Evolutionary conservation across 2,329 filamentous ascomycete genomes (phyloP).

Genomic region (Chalaropsis thielavioides): DNA sequence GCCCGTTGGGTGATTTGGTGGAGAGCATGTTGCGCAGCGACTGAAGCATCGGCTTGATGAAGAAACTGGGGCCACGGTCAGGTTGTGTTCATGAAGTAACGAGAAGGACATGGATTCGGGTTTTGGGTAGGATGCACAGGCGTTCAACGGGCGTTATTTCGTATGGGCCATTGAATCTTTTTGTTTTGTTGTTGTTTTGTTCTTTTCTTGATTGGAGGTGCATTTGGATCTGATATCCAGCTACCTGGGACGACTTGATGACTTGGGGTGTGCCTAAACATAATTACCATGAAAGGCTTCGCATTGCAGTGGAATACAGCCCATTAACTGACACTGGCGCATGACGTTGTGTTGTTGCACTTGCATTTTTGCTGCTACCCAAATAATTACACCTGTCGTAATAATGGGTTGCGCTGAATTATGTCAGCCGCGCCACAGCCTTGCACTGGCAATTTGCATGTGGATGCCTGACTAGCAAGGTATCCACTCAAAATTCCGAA

Average conservation of each 20-base stretch:
- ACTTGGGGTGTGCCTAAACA: background rate
- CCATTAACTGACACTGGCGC: background rate
- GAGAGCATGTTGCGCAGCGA: conserved; percentile 97
- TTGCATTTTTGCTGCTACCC: background rate
- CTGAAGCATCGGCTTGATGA: conserved; percentile 26
- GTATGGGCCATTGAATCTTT: conserved; percentile 2
- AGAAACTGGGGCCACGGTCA: conserved; percentile 19
- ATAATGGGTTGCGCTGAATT: conserved; percentile 1
- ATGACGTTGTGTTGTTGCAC: background rate
- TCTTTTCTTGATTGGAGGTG: background rate
- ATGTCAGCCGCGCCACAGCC: conserved; percentile 16
- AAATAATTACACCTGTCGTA: no score
- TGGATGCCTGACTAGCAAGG: conserved; percentile 17
- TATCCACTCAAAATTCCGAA: conserved; percentile 18
- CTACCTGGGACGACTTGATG: background rate
- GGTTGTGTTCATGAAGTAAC: background rate
- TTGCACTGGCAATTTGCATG: background rate
- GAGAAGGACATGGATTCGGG: conserved; percentile 5
- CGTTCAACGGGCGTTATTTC: conserved; percentile 7
- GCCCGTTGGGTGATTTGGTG: conserved; percentile 83
- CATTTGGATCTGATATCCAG: background rate
- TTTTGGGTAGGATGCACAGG: background rate
- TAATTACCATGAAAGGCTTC: background rate
- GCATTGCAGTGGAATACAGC: background rate
- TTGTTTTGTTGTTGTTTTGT: conserved; percentile 1